These are phyloP conservation scores for Sclerotinia glacialis DNA, from an alignment of 2,329 filamentous ascomycete genomes.

Conservation along the genomic window DNA sequence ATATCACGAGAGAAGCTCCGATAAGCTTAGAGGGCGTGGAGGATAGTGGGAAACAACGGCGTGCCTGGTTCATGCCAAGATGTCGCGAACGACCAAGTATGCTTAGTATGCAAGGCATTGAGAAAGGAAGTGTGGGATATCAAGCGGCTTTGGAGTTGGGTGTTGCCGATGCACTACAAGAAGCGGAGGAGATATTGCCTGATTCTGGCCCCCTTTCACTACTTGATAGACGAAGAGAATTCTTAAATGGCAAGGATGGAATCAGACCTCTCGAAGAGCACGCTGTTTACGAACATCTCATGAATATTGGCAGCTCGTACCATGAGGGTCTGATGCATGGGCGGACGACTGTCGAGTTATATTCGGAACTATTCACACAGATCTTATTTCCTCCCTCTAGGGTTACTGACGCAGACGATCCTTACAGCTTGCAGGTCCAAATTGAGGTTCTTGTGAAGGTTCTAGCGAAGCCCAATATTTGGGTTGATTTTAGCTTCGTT, in stretches of 20 bases:
- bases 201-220: slow-evolving; percentile 27
- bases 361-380: slow-evolving; percentile 60
- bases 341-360: slow-evolving; percentile 54
- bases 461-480: slow-evolving; percentile 62
- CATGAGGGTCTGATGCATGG: slow-evolving; percentile 51
- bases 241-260: slow-evolving; percentile 40
- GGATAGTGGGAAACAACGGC: slow-evolving; percentile 29
- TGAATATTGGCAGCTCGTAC: slow-evolving; percentile 52
- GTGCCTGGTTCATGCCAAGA: slow-evolving; percentile 35
- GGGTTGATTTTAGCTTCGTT: slow-evolving; percentile 71
- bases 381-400: slow-evolving; percentile 57
- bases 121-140: slow-evolving; percentile 69
- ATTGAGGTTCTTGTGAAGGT: slow-evolving; percentile 66
- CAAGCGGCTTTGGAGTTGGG: slow-evolving; percentile 64
- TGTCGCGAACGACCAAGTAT: slow-evolving; percentile 55
- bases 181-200: slow-evolving; percentile 49
- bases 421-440: slow-evolving; percentile 64
- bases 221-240: slow-evolving; percentile 31
- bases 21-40: slow-evolving; percentile 41
- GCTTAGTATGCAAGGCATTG: slow-evolving; percentile 68
- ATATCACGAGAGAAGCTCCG: slow-evolving; percentile 53
- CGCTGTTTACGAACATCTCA: slow-evolving; percentile 57
- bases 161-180: slow-evolving; percentile 61
- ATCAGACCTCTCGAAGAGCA: slow-evolving; percentile 56
- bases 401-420: slow-evolving; percentile 56